These are phyloP conservation scores for Mycena albidolilacea DNA, from an alignment of 768 basidiomycete species.

Conservation along the genomic window DNA sequence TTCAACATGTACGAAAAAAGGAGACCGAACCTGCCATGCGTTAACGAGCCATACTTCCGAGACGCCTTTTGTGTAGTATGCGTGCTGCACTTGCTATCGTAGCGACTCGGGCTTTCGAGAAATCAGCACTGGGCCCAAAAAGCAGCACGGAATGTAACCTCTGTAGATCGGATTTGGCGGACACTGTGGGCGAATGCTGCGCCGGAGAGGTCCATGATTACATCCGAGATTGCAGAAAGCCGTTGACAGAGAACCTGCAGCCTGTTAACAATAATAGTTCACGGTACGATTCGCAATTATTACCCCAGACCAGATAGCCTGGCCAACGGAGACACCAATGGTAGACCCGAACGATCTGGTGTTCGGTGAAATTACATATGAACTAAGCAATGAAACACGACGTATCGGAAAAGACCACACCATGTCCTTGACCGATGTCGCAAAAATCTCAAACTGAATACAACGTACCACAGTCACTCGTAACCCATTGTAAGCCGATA, in stretches of 20 bases:
- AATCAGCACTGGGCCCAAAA: not conserved
- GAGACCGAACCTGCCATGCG: conserved; percentile 29
- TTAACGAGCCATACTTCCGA: conserved; percentile 31
- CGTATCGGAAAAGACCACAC: conserved; percentile 81
- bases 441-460: too few species aligned
- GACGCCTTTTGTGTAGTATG: conserved; percentile 26
- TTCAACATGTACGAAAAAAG: too few species aligned
- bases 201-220: conserved; percentile 27
- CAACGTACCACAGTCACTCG: too few species aligned
- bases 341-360: conserved; percentile 76
- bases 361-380: conserved; percentile 43
- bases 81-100: conserved; percentile 24
- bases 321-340: conserved; percentile 80
- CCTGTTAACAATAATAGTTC: not conserved
- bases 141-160: conserved; percentile 2
- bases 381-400: conserved; percentile 8
- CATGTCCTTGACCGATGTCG: conserved; percentile 60
- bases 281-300: not conserved
- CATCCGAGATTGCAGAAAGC: conserved; percentile 16
- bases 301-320: conserved; percentile 77
- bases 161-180: conserved; percentile 16
- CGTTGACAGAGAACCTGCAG: conserved; percentile 2
- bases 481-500: too few species aligned
- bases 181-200: conserved; percentile 27
- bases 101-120: conserved; percentile 23